Base-by-base conservation (phyloP, 2,329 filamentous ascomycete genomes). In the Drechslera avenae region DNA sequence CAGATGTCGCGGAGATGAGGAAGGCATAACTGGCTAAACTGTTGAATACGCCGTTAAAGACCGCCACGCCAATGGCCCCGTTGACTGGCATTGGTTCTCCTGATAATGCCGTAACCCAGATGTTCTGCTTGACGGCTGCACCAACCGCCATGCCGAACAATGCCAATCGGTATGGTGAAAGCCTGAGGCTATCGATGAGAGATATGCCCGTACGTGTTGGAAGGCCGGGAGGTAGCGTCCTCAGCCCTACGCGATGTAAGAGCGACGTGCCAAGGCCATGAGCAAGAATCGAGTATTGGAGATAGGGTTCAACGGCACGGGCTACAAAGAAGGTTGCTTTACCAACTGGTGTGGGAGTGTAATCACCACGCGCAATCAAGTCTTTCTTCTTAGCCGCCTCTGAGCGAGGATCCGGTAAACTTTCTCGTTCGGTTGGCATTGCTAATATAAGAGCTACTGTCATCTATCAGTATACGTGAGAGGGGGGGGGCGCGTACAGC, bases 1-100 rank as follows among this genome's bases (percentile, higher is more conserved):
- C 75, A 19, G 79, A 82, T 0, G 81, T 82, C 13, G 76, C 71
- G 2, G 75, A 64, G 33, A 77, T 76, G 26, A 83, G 69, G 57
- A 84, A 81, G 13, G 85, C 72, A 12, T 87, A 75, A 0, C 78
- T 77, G 67, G 82, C 85, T 23, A 79, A 12, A n/a, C 75, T 75
- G 73, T 86, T 86, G 63, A 79, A 65, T 8, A 81, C 30, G 0
- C 77, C 76, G 67, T 87, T 87, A 75, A 81, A 83, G 2, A 67
- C 42, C 12, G 73, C 71, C 12, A 87, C 75, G 2, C 68, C 50
- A 0, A 77, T 34, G 0, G 82, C 82, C 2, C 71, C 66, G 0
- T 37, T 17, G 0, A 77, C 70, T 0, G 73, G 73, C 69, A 86
- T 80, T 10, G 79, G 75, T 57, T 86, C 82, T 39, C 77, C 70